These are phyloP conservation scores for Torulaspora maleeae DNA, from an alignment of 805 yeast genomes.

Conservation along the genomic window DNA sequence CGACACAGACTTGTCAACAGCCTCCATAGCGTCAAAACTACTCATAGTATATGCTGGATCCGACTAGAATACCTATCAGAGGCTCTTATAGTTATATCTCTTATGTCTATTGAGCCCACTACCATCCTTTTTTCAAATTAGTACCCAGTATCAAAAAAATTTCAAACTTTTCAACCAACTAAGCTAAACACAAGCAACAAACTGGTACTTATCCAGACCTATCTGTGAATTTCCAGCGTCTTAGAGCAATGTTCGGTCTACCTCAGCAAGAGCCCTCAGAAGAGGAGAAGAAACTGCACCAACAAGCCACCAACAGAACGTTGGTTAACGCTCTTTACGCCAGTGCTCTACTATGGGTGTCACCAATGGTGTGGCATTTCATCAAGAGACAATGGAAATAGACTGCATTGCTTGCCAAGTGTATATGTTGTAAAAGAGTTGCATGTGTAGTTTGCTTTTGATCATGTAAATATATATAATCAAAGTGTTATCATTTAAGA, in stretches of 20 bases:
- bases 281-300: conserved; percentile 63
- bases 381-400: conserved; percentile 35
- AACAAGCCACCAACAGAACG: conserved; percentile 56
- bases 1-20: neutral
- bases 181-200: neutral
- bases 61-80: neutral
- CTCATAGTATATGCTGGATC: neutral
- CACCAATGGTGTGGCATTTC: conserved; percentile 35
- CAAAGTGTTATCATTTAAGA: neutral
- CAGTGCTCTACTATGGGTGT: conserved; percentile 57
- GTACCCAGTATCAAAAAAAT: neutral
- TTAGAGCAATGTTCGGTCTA: conserved; percentile 40
- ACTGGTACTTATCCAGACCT: neutral
- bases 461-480: conserved; percentile 8
- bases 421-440: neutral
- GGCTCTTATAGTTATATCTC: neutral
- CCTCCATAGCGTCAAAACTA: conserved; percentile 5
- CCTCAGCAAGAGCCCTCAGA: conserved; percentile 53
- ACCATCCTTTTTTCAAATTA: conserved; percentile 4
- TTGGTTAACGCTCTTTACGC: conserved; percentile 55
- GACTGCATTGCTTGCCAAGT: neutral
- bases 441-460: conserved; percentile 9
- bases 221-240: neutral
- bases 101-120: neutral
- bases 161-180: conserved; percentile 3